These are phyloP conservation scores for Protostelium mycophagum DNA, from an alignment of 78 protist species.

Conservation along the genomic window DNA sequence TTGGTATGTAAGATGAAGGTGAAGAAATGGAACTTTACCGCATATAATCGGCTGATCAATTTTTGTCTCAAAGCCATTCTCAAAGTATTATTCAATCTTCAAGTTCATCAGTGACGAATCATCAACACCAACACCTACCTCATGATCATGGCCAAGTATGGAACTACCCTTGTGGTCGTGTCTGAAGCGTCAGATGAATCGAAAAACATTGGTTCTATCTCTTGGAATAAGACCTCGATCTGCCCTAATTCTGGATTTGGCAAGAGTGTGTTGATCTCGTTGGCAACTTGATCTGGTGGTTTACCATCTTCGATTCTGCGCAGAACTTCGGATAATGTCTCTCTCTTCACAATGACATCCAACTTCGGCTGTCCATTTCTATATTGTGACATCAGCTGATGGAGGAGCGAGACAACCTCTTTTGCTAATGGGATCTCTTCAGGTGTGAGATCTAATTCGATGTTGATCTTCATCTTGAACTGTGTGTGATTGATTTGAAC, in stretches of 20 bases:
- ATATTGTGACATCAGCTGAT: background rate
- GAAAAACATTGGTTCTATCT: background rate
- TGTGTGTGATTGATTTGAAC: too few species aligned
- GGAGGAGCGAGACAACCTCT: background rate
- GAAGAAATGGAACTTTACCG: background rate
- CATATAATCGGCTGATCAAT: background rate
- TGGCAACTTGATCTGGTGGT: background rate
- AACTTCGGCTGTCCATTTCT: background rate
- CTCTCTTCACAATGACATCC: background rate
- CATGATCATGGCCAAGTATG: background rate
- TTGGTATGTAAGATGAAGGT: background rate
- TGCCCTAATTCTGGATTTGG: background rate
- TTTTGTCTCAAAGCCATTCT: background rate
- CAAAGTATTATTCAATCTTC: background rate
- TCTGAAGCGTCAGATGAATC: background rate
- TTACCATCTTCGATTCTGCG: background rate
- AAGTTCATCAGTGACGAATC: background rate
- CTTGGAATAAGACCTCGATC: background rate
- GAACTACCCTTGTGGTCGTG: background rate
- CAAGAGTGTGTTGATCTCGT: background rate
- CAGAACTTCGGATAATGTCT: background rate
- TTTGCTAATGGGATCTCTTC: background rate
- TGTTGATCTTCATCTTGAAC: constrained; percentile 1
- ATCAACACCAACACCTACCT: background rate
- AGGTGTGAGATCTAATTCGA: background rate